Percentiles rank a stretch among this genome's conserved stretches.
Evolutionary conservation across 1,284 basidiomycete species (phyloP).

Genomic region (Takashimella koratensis): DNA sequence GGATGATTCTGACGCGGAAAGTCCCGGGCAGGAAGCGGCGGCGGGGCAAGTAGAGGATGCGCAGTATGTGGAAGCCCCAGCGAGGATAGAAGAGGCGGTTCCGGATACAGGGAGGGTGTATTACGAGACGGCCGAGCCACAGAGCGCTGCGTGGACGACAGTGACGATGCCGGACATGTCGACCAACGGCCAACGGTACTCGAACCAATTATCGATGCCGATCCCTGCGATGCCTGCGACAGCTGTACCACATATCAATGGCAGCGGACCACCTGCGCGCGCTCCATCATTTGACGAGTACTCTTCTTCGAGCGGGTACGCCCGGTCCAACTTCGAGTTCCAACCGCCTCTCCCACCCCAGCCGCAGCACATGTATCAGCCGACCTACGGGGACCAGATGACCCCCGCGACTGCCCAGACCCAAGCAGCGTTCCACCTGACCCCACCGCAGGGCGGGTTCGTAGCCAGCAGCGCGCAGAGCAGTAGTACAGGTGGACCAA

Average conservation of each 20-base stretch:
- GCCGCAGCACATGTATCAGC: background rate
- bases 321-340: background rate
- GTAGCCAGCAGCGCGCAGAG: background rate
- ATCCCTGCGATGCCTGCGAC: background rate
- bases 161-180: too few relatives aligned
- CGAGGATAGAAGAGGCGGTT: too few relatives aligned
- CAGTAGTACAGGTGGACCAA: background rate
- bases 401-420: background rate
- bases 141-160: too few relatives aligned
- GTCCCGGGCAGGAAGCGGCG: too few relatives aligned
- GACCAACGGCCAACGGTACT: too few relatives aligned
- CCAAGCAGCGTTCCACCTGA: background rate
- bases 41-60: too few relatives aligned
- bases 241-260: background rate
- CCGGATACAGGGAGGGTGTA: too few relatives aligned
- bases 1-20: constrained; percentile 11
- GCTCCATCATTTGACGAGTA: background rate
- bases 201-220: too few relatives aligned
- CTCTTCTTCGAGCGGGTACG: background rate
- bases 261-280: background rate
- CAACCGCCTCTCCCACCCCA: background rate
- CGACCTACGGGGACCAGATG: too few relatives aligned
- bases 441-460: background rate
- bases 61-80: too few relatives aligned
- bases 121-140: too few relatives aligned